Percentiles rank a stretch among this genome's conserved stretches.
phyloP scores from a whole-genome alignment of 2,329 filamentous ascomycete species.

The Nothopassalora personata region DNA sequence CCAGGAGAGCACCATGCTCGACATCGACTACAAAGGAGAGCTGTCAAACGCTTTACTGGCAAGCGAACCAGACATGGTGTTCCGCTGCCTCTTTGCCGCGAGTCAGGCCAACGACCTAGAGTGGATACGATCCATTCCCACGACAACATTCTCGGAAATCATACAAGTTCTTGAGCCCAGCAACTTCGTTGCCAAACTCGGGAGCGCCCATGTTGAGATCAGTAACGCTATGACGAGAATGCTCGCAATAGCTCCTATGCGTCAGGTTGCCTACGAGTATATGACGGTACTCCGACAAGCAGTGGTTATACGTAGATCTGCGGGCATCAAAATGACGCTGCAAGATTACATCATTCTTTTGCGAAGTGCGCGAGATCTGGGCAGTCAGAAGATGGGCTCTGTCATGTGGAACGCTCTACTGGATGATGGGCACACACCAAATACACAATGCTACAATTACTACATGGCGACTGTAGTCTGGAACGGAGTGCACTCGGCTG shows the following conservation, averaged over 20 bases:
- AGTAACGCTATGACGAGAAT: constrained; percentile 46
- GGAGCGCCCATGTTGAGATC: constrained; percentile 44
- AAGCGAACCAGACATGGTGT: constrained; percentile 21
- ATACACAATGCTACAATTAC: constrained; percentile 51
- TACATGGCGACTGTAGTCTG: constrained; percentile 49
- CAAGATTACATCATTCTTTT: constrained; percentile 51
- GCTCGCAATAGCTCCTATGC: constrained; percentile 38
- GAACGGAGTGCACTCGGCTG: constrained; percentile 33
- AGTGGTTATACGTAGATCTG: constrained; percentile 34
- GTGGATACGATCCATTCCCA: constrained; percentile 42
- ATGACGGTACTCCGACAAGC: constrained; percentile 35
- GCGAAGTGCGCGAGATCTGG: constrained; percentile 47
- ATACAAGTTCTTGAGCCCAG: constrained; percentile 58
- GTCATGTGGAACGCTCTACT: constrained; percentile 45
- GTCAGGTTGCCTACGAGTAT: constrained; percentile 38
- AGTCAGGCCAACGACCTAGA: constrained; percentile 22
- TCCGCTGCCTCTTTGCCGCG: constrained; percentile 25
- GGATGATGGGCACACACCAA: constrained; percentile 37
- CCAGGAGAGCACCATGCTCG: constrained; percentile 13
- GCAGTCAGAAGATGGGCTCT: constrained; percentile 40
- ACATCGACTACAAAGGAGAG: constrained; percentile 22
- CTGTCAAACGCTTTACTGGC: constrained; percentile 21
- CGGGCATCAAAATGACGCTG: constrained; percentile 37
- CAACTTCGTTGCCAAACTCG: constrained; percentile 44
- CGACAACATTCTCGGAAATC: constrained; percentile 58